These are phyloP conservation scores for Ganoderma lucidum DNA, from an alignment of 1,284 basidiomycete genomes.

Conservation along the genomic window DNA sequence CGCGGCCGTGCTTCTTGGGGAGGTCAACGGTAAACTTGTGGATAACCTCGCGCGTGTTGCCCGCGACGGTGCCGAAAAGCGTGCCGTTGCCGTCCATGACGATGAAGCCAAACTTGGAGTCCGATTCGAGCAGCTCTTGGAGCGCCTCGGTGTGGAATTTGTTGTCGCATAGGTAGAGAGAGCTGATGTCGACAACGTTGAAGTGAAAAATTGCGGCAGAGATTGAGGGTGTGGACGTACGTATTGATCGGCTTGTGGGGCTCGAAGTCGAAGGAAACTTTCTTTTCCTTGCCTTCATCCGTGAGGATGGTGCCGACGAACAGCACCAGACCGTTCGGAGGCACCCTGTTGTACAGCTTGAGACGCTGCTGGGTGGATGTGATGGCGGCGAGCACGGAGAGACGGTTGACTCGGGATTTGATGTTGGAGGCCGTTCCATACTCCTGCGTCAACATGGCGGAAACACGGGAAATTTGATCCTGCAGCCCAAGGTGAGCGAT, in stretches of 20 bases:
- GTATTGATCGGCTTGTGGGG: slow-evolving; percentile 99
- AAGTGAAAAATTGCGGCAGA: not conserved
- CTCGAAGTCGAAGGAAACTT: slow-evolving; percentile 97
- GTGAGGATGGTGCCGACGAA: slow-evolving; percentile 99
- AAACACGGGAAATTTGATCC: slow-evolving; percentile 96
- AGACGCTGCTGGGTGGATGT: slow-evolving; percentile 99
- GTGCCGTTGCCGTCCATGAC: slow-evolving; percentile 99
- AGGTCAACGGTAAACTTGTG: slow-evolving; percentile 99
- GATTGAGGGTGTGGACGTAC: slow-evolving; percentile 52
- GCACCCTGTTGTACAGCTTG: slow-evolving; percentile 96
- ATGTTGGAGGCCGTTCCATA: slow-evolving; percentile 99
- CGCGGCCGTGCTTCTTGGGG: slow-evolving; percentile 99
- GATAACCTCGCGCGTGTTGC: slow-evolving; percentile 96
- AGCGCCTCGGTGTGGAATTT: slow-evolving; percentile 99
- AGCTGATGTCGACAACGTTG: slow-evolving; percentile 52
- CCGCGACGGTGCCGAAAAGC: slow-evolving; percentile 95
- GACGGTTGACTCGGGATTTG: slow-evolving; percentile 98
- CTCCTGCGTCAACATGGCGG: slow-evolving; percentile 97
- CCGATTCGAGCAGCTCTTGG: slow-evolving; percentile 95
- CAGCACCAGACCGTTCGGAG: slow-evolving; percentile 95
- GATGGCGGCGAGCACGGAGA: slow-evolving; percentile 97
- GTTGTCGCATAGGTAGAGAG: slow-evolving; percentile 99
- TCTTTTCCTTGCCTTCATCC: slow-evolving; percentile 99
- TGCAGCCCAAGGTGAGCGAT: slow-evolving; percentile 42
- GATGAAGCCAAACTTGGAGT: slow-evolving; percentile 99